These are phyloP conservation scores for Ophiosphaerella narmari DNA, from an alignment of 2,329 filamentous ascomycete genomes.

Conservation along the genomic window DNA sequence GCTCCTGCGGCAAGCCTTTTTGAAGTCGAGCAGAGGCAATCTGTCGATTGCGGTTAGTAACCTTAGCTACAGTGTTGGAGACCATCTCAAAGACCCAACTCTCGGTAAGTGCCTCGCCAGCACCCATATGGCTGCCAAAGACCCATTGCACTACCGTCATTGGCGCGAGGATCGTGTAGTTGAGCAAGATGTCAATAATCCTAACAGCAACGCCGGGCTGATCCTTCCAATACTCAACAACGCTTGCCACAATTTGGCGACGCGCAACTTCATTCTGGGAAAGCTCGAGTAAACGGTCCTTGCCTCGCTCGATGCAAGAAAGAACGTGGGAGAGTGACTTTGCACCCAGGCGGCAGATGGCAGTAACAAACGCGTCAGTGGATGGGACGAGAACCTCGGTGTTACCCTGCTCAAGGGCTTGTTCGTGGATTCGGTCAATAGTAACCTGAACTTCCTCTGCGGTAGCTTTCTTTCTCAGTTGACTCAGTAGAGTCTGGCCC, in stretches of 20 bases:
- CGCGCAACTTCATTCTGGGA: constrained; percentile 74
- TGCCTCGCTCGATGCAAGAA: constrained; percentile 92
- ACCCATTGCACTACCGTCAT: constrained; percentile 89
- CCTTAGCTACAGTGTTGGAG: constrained; percentile 84
- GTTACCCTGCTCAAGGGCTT: constrained; percentile 70
- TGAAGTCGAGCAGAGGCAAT: constrained; percentile 69
- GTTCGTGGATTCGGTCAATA: constrained; percentile 79
- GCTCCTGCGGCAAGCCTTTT: constrained; percentile 60
- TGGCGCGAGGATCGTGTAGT: constrained; percentile 92
- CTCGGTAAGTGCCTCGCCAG: constrained; percentile 71
- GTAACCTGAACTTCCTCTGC: constrained; percentile 85
- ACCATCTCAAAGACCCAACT: constrained; percentile 89
- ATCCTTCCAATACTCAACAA: constrained; percentile 90
- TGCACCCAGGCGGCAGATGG: constrained; percentile 89
- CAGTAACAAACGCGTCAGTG: constrained; percentile 91
- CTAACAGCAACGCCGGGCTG: constrained; percentile 90
- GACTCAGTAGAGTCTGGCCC: constrained; percentile 77
- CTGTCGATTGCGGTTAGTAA: constrained; percentile 83
- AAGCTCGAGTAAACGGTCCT: constrained; percentile 81
- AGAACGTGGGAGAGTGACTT: constrained; percentile 96
- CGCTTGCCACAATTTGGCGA: constrained; percentile 85
- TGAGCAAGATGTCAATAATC: constrained; percentile 95
- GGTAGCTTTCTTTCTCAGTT: constrained; percentile 81
- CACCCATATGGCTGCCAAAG: constrained; percentile 67
- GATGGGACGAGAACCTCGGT: constrained; percentile 79